Percentiles rank a stretch among this genome's conserved stretches.
These are phyloP conservation scores for Lojkania enalia DNA, from an alignment of 2,329 filamentous ascomycete species.

Conservation along the genomic window DNA sequence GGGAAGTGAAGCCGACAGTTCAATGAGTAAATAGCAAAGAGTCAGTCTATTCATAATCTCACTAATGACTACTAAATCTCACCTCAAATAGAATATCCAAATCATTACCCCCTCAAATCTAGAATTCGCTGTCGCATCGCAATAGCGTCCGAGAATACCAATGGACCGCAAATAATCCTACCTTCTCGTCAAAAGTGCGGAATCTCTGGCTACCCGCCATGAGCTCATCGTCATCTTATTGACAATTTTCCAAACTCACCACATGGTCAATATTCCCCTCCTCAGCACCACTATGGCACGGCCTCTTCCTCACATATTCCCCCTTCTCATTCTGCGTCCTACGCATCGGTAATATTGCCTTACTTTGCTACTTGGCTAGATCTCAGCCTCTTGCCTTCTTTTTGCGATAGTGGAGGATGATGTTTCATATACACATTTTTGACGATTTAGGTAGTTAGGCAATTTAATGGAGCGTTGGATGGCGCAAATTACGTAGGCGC, in stretches of 20 bases:
- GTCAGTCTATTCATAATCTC: not conserved
- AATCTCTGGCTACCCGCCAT: not conserved
- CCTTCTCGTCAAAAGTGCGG: not conserved
- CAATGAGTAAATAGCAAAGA: not conserved
- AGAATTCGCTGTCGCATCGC: not conserved
- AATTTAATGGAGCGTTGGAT: not conserved
- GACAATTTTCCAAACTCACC: not conserved
- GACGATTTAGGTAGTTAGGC: not conserved
- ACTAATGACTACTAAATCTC: too few relatives aligned
- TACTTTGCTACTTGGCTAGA: not conserved
- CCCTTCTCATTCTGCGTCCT: constrained; percentile 4
- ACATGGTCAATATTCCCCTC: not conserved
- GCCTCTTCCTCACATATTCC: constrained; percentile 11
- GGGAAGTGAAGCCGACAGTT: not conserved
- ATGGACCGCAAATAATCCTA: not conserved
- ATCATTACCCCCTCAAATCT: not conserved
- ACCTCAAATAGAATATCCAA: not conserved
- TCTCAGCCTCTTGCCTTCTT: not conserved
- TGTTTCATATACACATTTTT: not conserved
- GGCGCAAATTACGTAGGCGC: too few relatives aligned
- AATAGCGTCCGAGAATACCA: not conserved
- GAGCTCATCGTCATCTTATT: not conserved
- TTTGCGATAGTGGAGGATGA: not conserved
- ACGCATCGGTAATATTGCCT: constrained; percentile 11
- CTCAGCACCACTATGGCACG: constrained; percentile 10